Base-by-base conservation (phyloP, 441 rosid genomes). In the Lepidium campestre region DNA sequence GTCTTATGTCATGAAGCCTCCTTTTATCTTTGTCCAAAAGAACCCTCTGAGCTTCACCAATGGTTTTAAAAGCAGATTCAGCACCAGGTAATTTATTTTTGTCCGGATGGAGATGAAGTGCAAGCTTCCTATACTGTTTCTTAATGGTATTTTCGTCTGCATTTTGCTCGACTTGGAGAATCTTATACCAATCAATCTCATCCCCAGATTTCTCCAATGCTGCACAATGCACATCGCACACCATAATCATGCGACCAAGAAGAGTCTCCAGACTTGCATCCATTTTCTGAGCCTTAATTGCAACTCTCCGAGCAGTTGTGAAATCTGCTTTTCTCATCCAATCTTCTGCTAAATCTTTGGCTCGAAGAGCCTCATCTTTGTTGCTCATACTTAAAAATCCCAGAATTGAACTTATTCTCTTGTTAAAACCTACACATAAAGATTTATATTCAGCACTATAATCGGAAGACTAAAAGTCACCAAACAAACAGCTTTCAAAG, bases 41-140 rank as follows among this genome's bases (percentile, higher is more conserved):
- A 61, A 88, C 74, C 54, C 85, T 83, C 63, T 86, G 91, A 46
- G 99, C 99, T 71, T 94, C 96, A 29, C 89, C 96, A 62, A 91
- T 80, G 66, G 80, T 73, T 78, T 94, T 89, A 73, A 91, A 94
- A 52, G 99, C 99, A 73, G 91, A 78, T 79, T 94, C 99, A 7
- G 99, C 96, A 14, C 99, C 97, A 48, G 97, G 87, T 65, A 91
- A 82, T 70, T 84, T 82, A 74, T 88, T 94, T 77, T 93, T 93
- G 79, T 93, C 99, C 3, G 97, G 99, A 73, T 93, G 99, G 52
- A 93, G 96, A 54, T 56, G 75, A 49, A 94, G 89, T 22, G 99
- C 99, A 62, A 85, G 79, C 82, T 85, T 94, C 74, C 73, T 81
- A 58, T 86, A 94, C 81, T 91, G 97, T 77, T 91, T 94, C 87